Evolutionary conservation across 2,329 filamentous ascomycete species (phyloP), one percentile per base, ranked within the genome.

Genomic region (Fusarium humuli): DNA sequence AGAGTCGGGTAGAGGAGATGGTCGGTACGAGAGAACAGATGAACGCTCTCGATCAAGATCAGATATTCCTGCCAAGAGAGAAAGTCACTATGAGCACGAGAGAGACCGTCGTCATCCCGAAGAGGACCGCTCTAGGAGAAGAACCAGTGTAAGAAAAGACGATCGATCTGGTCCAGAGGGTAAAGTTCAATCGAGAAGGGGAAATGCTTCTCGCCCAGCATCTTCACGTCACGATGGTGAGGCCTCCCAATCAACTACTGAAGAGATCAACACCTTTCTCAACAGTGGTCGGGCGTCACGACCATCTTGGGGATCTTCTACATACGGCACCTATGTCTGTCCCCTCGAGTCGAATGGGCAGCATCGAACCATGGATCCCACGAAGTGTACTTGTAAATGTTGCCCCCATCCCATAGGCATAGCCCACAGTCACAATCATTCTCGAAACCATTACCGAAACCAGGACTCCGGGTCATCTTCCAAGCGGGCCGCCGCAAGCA

Each of bases 241-340:
- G 14, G 37, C 22, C 29, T 42, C 50, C 45, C 44, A 23, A 22
- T 20, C 42, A 29, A 58, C 50, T 7, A 66, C 42, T 34, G 47
- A 55, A 25, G 65, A 61, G 18, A 37, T 34, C n/a, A 57, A 61
- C 30, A 55, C 50, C 14, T 50, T 12, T 12, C 18, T 48, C 34
- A 58, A 68, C 22, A 42, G 52, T 12, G 27, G 50, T 3, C 59
- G 41, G 52, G 55, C 52, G 23, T 30, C 46, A 25, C 40, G 29
- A 32, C 10, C 44, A 11, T 27, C 18, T 18, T 44, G 41, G 22
- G 47, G 30, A 22, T 20, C 34, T 6, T 57, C 59, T 25, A 75
- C 68, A 1, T 72, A 73, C 6, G 72, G 72, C 14, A 73, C 73
- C 23, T 75, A 73, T 61, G 69, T 72, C 32, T 48, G 60, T 27